Evolutionary conservation across 176 grass and related monocot genomes (phyloP), one percentile per base, ranked within the genome.

Genomic region (Eleusine indica): DNA sequence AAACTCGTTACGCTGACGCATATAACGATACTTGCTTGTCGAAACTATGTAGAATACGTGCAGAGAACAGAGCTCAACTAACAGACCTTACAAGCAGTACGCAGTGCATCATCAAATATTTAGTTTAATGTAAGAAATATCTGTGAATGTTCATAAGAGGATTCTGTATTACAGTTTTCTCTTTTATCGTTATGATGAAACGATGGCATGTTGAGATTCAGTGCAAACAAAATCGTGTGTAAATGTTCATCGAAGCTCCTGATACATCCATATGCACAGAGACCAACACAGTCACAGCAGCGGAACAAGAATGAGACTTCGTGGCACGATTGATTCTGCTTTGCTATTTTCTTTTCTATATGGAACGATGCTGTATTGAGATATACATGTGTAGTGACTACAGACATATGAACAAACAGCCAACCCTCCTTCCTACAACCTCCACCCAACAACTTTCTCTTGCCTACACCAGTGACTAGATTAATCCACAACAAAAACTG

Each of bases 321-420:
- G 3, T 25, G 58, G 7, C 58, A 61, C 9, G 51, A 17, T 17
- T 29, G 22, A 65, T 82, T 22, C 60, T 79, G 48, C 30, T 83
- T 90, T 77, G 56, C 58, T 78, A 86, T 77, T 73, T 90, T 90
- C 38, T 61, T 81, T 41, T 74, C 68, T 64, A 52, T 86, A 71
- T 78, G 57, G 78, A 82, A 91, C n/a, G 71, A 87, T 74, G 44
- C 15, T 21, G 11, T 42, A 47, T 65, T 32, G 75, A 77, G 73
- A 87, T 94, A 84, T 94, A 92, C 92, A 92, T 57, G 85, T 88
- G 74, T 88, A 84, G 70, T 80, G 81, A 48, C 80, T 92, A 94
- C 76, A 79, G 62, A 84, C 77, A 87, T 87, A 92, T 90, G 78
- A 92, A 87, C 84, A 80, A 72, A 52, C 44, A 71, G 12, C 73